Conservation (phyloP, 768 basidiomycete species). For the Serendipita sp. region DNA sequence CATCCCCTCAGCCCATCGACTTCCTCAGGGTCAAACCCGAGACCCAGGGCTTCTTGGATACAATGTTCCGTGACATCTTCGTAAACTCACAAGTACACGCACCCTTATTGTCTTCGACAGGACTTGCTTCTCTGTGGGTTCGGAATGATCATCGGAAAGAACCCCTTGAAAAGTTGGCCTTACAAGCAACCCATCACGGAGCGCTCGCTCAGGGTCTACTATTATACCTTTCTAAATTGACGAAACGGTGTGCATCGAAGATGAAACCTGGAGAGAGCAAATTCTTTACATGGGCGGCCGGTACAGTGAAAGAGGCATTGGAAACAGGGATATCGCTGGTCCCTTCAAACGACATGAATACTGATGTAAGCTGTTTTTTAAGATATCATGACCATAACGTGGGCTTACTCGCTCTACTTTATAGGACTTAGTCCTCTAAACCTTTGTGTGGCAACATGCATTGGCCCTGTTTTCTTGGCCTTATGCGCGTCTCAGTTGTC, state of each 20-base stretch:
- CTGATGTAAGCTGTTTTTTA: no score
- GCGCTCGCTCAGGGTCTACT: slow-evolving; percentile 52
- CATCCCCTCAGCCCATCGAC: slow-evolving; percentile 53
- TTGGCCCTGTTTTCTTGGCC: no score
- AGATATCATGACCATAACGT: no score
- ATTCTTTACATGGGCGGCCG: slow-evolving; percentile 49
- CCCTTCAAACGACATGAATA: no score
- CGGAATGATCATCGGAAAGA: neutral
- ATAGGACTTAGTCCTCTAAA: no score
- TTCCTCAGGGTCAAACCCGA: slow-evolving; percentile 57
- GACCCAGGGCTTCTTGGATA: slow-evolving; percentile 48
- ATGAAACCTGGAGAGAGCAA: slow-evolving; percentile 22
- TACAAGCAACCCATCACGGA: slow-evolving; percentile 51
- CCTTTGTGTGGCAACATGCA: no score
- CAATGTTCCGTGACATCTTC: slow-evolving; percentile 53
- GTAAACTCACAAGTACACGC: slow-evolving; percentile 58
- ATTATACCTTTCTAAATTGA: slow-evolving; percentile 46
- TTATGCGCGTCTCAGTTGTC: no score
- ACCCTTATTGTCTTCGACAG: slow-evolving; percentile 32
- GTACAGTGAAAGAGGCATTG: slow-evolving; percentile 53
- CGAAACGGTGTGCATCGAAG: slow-evolving; percentile 24
- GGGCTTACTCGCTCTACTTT: no score
- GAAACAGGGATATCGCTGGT: slow-evolving; percentile 27
- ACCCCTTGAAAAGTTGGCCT: slow-evolving; percentile 55
- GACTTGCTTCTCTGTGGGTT: neutral